Base-by-base conservation (phyloP, 2,329 filamentous ascomycete species). In the Macroventuria anomochaeta region DNA sequence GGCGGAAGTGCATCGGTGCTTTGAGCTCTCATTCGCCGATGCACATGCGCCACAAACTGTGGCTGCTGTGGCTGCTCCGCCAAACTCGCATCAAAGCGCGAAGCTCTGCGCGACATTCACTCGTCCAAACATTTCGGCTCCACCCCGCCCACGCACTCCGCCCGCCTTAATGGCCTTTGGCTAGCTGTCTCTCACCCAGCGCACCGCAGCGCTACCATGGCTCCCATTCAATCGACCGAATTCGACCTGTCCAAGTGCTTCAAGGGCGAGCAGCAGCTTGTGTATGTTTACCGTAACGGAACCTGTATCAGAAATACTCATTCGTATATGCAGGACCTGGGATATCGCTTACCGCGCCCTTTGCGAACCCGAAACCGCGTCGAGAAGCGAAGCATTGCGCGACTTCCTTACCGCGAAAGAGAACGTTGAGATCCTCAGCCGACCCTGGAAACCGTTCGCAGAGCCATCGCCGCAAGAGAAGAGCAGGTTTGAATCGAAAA, bases 171-270 rank as follows among this genome's bases (percentile, higher is more conserved):
- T 75, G 72, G 72, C 66, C 68, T 63, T 65, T 62, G 65, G 66
- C 49, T 72, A 71, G 59, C 59, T 58, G 56, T 39, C 29, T 23
- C n/a, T 39, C 41, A 40, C 36, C 39, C 58, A 62, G 71, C 72
- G 71, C 71, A 73, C 55, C 58, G 55, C 56, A 66, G 72, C 70
- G 73, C 71, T 58, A 65, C 53, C 63, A 75, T 75, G 73, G 69
- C 73, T 51, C 64, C 72, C 44, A 57, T 63, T 29, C 62, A 60
- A 57, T 58, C 63, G 37, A 55, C 64, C 60, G 81, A 84, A 74
- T 91, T 93, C 71, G 86, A 91, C 71, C 82, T 97, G 76, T 89
- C 91, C 76, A 87, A 89, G 73, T 96, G 91, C 78, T 83, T 97
- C 69, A 88, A 85, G 67, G 90, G 91, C 77, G 87, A 93, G 75